phyloP scores from a whole-genome alignment of 257 asterid genomes.

The Solanum acaule region DNA sequence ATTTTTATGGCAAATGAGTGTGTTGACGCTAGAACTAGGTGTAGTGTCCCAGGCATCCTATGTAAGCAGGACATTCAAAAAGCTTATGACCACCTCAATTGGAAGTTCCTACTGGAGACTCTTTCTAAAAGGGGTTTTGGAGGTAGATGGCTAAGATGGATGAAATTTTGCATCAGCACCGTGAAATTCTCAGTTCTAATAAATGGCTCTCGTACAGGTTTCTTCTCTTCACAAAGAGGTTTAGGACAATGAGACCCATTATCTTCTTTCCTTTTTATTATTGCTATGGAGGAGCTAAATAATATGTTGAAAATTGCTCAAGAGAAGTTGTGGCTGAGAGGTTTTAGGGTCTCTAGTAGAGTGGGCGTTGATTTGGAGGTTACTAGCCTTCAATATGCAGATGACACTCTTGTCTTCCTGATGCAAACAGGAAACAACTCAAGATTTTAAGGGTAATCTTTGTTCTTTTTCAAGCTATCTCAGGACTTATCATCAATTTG shows the following conservation, averaged over 20 bases:
- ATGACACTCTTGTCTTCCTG: not conserved
- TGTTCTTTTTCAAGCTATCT: not conserved
- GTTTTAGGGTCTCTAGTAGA: not conserved
- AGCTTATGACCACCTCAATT: not conserved
- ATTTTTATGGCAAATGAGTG: not conserved
- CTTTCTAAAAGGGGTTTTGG: not conserved
- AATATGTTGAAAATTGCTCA: not conserved
- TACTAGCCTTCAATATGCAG: not conserved
- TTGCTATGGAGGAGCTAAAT: not conserved
- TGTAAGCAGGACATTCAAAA: not conserved
- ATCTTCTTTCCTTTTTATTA: not conserved
- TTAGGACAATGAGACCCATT: not conserved
- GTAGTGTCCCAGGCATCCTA: not conserved
- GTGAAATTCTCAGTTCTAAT: not conserved
- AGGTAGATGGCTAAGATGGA: not conserved
- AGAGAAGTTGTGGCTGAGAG: not conserved
- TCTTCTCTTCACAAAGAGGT: not conserved
- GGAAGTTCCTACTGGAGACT: not conserved
- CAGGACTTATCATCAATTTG: not conserved
- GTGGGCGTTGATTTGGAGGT: not conserved
- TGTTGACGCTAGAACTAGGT: not conserved
- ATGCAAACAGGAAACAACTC: not conserved
- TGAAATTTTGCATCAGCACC: not conserved
- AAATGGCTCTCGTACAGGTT: not conserved
- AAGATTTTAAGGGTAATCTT: not conserved